Conservation (phyloP, 2,329 filamentous ascomycete genomes). For the Plectosphaerella cucumerina region DNA sequence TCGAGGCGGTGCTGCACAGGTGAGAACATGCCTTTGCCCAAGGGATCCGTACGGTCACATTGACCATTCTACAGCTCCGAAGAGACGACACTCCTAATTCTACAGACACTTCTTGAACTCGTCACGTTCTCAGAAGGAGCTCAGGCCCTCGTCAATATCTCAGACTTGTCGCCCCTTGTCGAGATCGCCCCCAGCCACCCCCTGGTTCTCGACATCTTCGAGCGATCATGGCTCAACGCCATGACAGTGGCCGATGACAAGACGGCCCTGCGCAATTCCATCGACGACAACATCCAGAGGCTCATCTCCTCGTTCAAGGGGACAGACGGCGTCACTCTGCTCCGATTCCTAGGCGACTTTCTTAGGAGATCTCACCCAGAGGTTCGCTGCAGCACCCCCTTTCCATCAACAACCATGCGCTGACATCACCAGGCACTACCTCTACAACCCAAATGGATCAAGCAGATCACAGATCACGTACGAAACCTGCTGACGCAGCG, state of each 20-base stretch:
- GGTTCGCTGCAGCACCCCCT: slow-evolving; percentile 29
- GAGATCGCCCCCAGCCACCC: slow-evolving; percentile 52
- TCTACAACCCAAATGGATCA: slow-evolving; percentile 49
- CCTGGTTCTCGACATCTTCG: slow-evolving; percentile 50
- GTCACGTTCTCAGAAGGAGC: slow-evolving; percentile 49
- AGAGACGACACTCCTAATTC: slow-evolving; percentile 46
- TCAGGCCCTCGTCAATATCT: slow-evolving; percentile 37
- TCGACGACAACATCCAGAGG: slow-evolving; percentile 42
- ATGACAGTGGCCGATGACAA: slow-evolving; percentile 26
- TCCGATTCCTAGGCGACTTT: slow-evolving; percentile 51
- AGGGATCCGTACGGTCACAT: neutral
- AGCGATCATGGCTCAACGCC: slow-evolving; percentile 52
- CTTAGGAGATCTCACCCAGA: slow-evolving; percentile 43
- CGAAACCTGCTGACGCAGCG: slow-evolving; percentile 49
- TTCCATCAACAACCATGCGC: neutral
- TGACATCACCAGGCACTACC: slow-evolving; percentile 38
- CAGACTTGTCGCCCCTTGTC: slow-evolving; percentile 50
- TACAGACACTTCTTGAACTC: slow-evolving; percentile 55
- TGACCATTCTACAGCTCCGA: slow-evolving; percentile 35
- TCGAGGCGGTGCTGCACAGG: slow-evolving; percentile 51
- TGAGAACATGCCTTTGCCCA: slow-evolving; percentile 20
- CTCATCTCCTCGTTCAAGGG: slow-evolving; percentile 51
- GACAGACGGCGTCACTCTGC: slow-evolving; percentile 56
- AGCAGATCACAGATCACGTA: slow-evolving; percentile 40
- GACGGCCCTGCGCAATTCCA: slow-evolving; percentile 27